Percentiles rank a stretch among this genome's conserved stretches.
Conservation (phyloP, 129 eudicot genomes). For the Calendula officinalis region DNA sequence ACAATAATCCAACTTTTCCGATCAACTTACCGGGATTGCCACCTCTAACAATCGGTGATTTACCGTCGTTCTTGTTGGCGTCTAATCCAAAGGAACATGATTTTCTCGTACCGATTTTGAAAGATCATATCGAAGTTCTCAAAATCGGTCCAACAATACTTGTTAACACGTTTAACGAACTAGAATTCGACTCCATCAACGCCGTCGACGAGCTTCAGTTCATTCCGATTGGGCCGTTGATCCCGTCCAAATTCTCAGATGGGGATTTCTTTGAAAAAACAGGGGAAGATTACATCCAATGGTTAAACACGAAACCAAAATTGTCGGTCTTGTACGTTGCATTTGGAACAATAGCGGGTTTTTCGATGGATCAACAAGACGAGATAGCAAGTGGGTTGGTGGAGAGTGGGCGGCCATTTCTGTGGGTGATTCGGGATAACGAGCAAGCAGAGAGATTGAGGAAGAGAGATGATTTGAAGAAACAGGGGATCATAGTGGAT, state of each 20-base stretch:
- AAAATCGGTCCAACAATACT: constrained; percentile 26
- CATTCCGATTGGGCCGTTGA: constrained; percentile 35
- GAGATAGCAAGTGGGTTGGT: constrained; percentile 35
- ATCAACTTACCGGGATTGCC: constrained; percentile 2
- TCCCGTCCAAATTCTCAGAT: constrained; percentile 15
- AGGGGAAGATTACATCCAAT: constrained; percentile 18
- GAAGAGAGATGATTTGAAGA: not conserved
- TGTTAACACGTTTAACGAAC: constrained; percentile 36
- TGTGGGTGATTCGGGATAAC: constrained; percentile 42
- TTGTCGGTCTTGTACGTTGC: constrained; percentile 37
- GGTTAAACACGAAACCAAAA: constrained; percentile 37
- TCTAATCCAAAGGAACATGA: not conserved
- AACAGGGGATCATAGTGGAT: constrained; percentile 37
- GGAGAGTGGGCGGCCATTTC: constrained; percentile 29
- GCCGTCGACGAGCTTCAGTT: not conserved
- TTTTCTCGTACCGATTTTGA: not conserved
- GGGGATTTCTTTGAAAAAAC: constrained; percentile 21
- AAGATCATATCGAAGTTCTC: not conserved
- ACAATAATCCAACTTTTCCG: not conserved
- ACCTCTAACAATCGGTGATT: not conserved
- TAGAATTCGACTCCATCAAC: constrained; percentile 30
- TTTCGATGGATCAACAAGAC: constrained; percentile 17
- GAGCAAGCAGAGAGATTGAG: not conserved
- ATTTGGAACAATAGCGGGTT: constrained; percentile 39
- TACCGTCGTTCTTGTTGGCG: not conserved